Evolutionary conservation across 1,284 basidiomycete genomes (phyloP).

Genomic region (Tranzscheliella williamsii): DNA sequence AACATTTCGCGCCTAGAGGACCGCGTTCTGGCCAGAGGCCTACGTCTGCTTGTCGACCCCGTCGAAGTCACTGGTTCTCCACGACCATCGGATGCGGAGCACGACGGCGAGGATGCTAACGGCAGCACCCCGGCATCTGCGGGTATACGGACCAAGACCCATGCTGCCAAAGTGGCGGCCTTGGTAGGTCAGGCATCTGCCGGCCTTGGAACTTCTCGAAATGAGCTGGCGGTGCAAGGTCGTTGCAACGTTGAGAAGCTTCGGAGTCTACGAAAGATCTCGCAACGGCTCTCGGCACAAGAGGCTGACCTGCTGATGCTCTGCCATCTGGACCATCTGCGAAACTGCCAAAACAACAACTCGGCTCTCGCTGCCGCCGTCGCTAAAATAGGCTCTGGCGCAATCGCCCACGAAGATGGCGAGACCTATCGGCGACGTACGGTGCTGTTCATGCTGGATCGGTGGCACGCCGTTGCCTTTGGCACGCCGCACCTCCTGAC

Average conservation of each 20-base stretch:
- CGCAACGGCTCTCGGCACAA: conserved; percentile 15
- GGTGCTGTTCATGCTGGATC: conserved; percentile 39
- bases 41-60: conserved; percentile 17
- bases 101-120: background rate
- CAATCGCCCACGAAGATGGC: conserved; percentile 6
- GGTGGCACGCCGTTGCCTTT: conserved; percentile 42
- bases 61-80: conserved; percentile 10
- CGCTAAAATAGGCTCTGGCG: conserved; percentile 35
- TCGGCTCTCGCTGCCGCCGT: conserved; percentile 40
- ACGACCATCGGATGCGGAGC: background rate
- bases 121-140: background rate
- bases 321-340: conserved; percentile 38
- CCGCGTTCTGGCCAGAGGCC: conserved; percentile 14
- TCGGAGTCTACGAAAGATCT: conserved; percentile 16
- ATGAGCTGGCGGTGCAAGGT: conserved; percentile 7
- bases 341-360: conserved; percentile 38
- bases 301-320: conserved; percentile 45
- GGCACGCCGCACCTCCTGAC: conserved; percentile 27
- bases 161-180: conserved; percentile 13
- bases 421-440: conserved; percentile 29
- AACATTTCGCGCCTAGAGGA: conserved; percentile 20
- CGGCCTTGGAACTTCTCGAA: conserved; percentile 12
- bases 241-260: conserved; percentile 5
- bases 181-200: conserved; percentile 27
- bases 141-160: conserved; percentile 6